phyloP scores from a whole-genome alignment of 371 early-diverging fungal species.

The Rozella allomycis region DNA sequence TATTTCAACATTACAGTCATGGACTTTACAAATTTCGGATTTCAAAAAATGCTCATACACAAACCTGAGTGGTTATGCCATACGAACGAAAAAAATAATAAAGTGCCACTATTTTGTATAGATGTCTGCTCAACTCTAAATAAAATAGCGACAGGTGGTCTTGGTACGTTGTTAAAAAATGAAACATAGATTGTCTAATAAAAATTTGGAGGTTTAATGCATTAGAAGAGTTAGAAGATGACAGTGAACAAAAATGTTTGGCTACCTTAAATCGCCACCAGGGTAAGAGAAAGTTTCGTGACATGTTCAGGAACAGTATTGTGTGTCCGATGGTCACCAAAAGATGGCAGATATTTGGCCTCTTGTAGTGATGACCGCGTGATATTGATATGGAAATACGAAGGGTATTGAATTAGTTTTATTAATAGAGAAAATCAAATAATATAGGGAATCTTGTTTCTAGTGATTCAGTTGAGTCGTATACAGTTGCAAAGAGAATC shows the following conservation, averaged over 20 bases:
- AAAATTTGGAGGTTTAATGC: constrained; percentile 1
- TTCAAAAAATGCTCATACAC: constrained; percentile 2
- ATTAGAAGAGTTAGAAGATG: constrained; percentile 18
- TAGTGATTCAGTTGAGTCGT: constrained; percentile 29
- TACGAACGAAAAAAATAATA: constrained; percentile 37
- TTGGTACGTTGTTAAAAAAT: too few species aligned
- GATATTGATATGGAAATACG: constrained; percentile 73
- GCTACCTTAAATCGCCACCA: constrained; percentile 60
- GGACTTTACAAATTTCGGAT: too few species aligned
- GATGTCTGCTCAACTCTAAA: constrained; percentile 63
- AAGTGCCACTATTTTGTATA: constrained; percentile 58
- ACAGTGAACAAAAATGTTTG: constrained; percentile 36
- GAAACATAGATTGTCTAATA: background rate
- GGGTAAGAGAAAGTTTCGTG: constrained; percentile 22
- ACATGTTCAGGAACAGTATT: constrained; percentile 47
- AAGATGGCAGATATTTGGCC: constrained; percentile 51
- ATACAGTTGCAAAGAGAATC: constrained; percentile 53
- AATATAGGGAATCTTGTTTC: background rate
- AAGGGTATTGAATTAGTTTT: constrained; percentile 17
- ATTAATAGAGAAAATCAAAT: background rate
- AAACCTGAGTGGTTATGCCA: constrained; percentile 10
- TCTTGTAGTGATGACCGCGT: constrained; percentile 60
- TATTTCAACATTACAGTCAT: too few species aligned
- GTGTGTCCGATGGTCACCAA: constrained; percentile 65
- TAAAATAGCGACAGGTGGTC: constrained; percentile 57